Conservation (phyloP, 495 filamentous ascomycete genomes). For the Talaromyces borbonicus region DNA sequence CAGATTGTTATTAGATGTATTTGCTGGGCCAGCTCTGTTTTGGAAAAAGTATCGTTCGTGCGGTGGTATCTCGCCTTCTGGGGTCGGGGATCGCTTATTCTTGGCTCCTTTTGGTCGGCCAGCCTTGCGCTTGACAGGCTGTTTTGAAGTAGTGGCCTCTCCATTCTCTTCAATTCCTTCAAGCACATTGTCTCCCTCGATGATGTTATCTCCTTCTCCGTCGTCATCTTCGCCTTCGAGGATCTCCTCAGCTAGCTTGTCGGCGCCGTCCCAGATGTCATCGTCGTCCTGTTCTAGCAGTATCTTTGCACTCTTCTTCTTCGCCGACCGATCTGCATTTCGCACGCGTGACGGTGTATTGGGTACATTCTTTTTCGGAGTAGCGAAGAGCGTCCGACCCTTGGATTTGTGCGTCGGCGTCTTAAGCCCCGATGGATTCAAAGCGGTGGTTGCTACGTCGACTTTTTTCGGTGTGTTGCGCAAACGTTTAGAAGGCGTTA, state of each 20-base stretch:
- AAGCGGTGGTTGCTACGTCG: slow-evolving; percentile 15
- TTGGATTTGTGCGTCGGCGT: slow-evolving; percentile 35
- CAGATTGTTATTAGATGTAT: slow-evolving; percentile 82
- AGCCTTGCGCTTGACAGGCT: slow-evolving; percentile 46
- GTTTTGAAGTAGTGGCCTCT: slow-evolving; percentile 20
- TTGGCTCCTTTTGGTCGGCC: slow-evolving; percentile 50
- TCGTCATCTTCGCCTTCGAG: slow-evolving; percentile 38
- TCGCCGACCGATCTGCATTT: slow-evolving; percentile 73
- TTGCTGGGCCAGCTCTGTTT: slow-evolving; percentile 67
- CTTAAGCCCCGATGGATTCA: slow-evolving; percentile 34
- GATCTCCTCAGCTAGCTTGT: slow-evolving; percentile 64
- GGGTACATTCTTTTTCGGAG: slow-evolving; percentile 23
- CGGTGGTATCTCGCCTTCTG: slow-evolving; percentile 66
- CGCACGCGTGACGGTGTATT: slow-evolving; percentile 47
- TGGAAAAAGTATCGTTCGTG: slow-evolving; percentile 93
- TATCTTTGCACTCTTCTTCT: slow-evolving; percentile 71
- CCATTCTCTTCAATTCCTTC: slow-evolving; percentile 27
- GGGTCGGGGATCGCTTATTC: slow-evolving; percentile 67
- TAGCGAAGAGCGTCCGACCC: slow-evolving; percentile 32
- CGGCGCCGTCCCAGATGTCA: slow-evolving; percentile 65
- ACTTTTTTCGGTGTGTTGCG: slow-evolving; percentile 32
- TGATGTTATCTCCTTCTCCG: slow-evolving; percentile 24
- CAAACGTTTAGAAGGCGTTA: slow-evolving; percentile 19
- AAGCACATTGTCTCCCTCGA: slow-evolving; percentile 27
- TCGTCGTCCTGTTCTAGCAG: slow-evolving; percentile 66